phyloP scores from a whole-genome alignment of 441 rosid species.

The Codiaeum variegatum region DNA sequence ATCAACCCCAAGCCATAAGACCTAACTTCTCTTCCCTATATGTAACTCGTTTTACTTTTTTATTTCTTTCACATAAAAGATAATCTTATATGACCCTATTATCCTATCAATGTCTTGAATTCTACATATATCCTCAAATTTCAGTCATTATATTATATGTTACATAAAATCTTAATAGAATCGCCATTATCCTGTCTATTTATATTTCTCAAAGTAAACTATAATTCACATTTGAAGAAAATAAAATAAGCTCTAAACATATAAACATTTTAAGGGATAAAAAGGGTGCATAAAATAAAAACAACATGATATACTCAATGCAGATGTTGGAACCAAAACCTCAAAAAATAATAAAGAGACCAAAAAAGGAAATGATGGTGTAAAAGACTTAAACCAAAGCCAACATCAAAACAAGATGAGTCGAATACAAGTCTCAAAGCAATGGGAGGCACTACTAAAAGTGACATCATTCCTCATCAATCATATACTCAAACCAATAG shows the following conservation, averaged over 20 bases:
- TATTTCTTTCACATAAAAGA: background rate
- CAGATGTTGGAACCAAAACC: no score
- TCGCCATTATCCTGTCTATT: background rate
- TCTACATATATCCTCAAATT: background rate
- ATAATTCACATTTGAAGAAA: background rate
- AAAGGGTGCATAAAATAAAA: background rate
- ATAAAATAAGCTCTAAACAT: background rate
- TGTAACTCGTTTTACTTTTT: background rate
- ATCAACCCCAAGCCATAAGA: background rate
- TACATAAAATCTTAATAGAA: background rate
- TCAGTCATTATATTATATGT: background rate
- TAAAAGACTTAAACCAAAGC: no score
- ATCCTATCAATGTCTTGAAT: background rate
- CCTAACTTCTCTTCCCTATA: background rate
- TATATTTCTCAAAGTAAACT: background rate
- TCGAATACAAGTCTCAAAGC: no score
- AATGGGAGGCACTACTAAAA: no score
- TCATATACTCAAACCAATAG: no score
- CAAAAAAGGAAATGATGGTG: no score
- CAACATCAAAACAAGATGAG: no score
- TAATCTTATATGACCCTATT: background rate
- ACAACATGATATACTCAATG: background rate
- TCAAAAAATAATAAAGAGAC: no score
- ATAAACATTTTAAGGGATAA: background rate
- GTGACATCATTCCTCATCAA: no score